These are phyloP conservation scores for Strobilomyces echinocephalus DNA, from an alignment of 768 basidiomycete genomes.

Conservation along the genomic window DNA sequence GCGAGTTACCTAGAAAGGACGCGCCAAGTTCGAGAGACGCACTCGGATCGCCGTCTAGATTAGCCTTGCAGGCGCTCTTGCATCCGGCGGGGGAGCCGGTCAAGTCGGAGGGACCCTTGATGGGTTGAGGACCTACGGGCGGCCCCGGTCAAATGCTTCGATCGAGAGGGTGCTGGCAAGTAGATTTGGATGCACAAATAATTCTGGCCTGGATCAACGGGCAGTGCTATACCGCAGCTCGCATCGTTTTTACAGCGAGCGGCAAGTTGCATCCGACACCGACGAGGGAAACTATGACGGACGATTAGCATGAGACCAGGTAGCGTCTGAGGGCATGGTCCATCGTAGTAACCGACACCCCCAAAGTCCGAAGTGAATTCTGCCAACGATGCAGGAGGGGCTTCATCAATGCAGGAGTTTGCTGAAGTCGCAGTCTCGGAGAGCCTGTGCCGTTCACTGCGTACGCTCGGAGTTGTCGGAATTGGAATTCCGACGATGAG, in stretches of 20 bases:
- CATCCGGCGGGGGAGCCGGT: constrained; percentile 55
- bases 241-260: constrained; percentile 50
- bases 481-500: neutral
- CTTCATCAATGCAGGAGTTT: constrained; percentile 58
- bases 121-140: constrained; percentile 41
- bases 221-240: constrained; percentile 55
- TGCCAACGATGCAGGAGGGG: constrained; percentile 66
- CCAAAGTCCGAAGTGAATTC: constrained; percentile 57
- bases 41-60: constrained; percentile 33
- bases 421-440: constrained; percentile 60
- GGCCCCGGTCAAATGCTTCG: no score
- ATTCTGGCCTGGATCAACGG: constrained; percentile 55
- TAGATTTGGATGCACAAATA: constrained; percentile 36
- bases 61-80: constrained; percentile 50
- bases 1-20: constrained; percentile 42
- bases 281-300: constrained; percentile 51
- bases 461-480: no score
- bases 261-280: constrained; percentile 67
- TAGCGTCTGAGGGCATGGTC: constrained; percentile 27
- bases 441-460: no score
- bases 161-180: no score
- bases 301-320: neutral
- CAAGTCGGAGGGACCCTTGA: constrained; percentile 51
- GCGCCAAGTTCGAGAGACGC: neutral
- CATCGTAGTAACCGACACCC: constrained; percentile 55